A percentile compares a stretch with the other conserved stretches of the same genome.
phyloP scores from a whole-genome alignment of 257 asterid species.

The Solanum gracilifrons region DNA sequence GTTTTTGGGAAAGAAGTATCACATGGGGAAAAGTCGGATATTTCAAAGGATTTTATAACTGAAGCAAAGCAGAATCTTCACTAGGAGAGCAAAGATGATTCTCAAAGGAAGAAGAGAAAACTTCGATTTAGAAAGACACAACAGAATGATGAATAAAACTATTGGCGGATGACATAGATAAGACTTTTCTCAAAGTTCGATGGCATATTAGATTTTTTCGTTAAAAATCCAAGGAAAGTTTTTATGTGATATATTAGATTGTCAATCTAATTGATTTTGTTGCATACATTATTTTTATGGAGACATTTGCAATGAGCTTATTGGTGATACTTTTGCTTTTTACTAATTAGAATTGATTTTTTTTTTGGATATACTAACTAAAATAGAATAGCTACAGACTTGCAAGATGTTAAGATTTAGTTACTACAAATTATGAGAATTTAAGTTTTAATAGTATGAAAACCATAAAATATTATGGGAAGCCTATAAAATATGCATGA shows the following conservation, averaged over 20 bases:
- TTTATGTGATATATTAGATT: background rate
- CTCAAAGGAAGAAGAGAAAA: background rate
- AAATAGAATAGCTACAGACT: background rate
- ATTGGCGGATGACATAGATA: too few species aligned
- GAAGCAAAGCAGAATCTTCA: background rate
- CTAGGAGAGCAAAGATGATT: background rate
- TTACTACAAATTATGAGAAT: background rate
- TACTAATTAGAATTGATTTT: background rate
- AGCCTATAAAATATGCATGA: background rate
- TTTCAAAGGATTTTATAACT: background rate
- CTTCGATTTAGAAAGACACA: background rate
- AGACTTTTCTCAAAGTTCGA: too few species aligned
- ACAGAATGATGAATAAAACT: background rate
- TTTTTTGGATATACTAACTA: background rate
- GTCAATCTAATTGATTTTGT: background rate
- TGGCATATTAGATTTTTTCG: too few species aligned
- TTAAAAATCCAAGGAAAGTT: background rate
- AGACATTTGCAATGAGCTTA: background rate
- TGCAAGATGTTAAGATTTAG: background rate
- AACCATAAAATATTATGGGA: background rate
- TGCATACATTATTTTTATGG: background rate
- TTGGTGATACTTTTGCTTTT: background rate
- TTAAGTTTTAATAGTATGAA: background rate
- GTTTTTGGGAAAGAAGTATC: background rate
- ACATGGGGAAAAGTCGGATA: background rate